These are phyloP conservation scores for Coemansia nantahalensis DNA, from an alignment of 192 early-diverging fungal genomes.

Conservation along the genomic window DNA sequence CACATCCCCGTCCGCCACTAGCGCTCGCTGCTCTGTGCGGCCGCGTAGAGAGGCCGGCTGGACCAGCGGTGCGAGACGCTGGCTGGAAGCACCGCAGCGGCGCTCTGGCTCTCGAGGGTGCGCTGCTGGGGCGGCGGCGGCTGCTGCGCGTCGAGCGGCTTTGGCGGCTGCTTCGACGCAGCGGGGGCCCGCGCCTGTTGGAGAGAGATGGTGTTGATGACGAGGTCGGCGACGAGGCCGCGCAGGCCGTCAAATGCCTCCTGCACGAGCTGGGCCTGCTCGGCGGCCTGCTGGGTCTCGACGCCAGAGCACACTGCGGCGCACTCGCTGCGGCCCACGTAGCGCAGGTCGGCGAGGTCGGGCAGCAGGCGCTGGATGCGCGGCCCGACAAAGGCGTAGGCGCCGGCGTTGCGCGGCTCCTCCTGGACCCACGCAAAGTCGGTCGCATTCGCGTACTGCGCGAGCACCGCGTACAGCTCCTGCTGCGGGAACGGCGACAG, in stretches of 20 bases:
- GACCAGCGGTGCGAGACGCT: slow-evolving; percentile 43
- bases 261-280: slow-evolving; percentile 58
- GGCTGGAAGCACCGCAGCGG: slow-evolving; percentile 30
- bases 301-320: slow-evolving; percentile 82
- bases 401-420: slow-evolving; percentile 92
- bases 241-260: slow-evolving; percentile 55
- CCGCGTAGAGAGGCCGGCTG: slow-evolving; percentile 31
- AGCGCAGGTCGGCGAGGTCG: slow-evolving; percentile 54
- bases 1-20: too few species aligned
- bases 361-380: slow-evolving; percentile 76
- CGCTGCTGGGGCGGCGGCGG: too few species aligned
- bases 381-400: slow-evolving; percentile 84
- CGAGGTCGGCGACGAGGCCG: slow-evolving; percentile 44
- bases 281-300: slow-evolving; percentile 62
- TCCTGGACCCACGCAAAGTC: slow-evolving; percentile 84
- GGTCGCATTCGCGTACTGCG: slow-evolving; percentile 63
- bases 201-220: slow-evolving; percentile 27
- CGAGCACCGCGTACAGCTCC: slow-evolving; percentile 62
- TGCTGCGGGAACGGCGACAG: slow-evolving; percentile 85
- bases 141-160: slow-evolving; percentile 1
- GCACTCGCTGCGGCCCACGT: slow-evolving; percentile 70
- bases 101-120: slow-evolving; percentile 11
- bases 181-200: too few species aligned
- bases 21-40: slow-evolving; percentile 47
- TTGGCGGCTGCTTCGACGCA: slow-evolving; percentile 5